Evolutionary conservation across 768 basidiomycete genomes (phyloP).

Genomic region (Termitomyces sp.): DNA sequence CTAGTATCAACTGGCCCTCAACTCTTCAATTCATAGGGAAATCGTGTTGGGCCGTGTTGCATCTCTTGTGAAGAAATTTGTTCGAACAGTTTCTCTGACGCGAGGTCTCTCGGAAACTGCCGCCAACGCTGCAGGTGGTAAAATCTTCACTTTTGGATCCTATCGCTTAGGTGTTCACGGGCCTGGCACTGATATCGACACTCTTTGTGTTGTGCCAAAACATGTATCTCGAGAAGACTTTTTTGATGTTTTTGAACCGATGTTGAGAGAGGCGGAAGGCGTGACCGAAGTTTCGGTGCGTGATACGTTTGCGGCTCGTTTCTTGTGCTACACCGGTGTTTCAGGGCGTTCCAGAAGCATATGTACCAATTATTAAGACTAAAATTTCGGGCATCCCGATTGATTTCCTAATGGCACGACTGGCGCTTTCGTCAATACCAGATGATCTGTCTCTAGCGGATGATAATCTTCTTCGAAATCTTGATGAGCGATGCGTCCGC

Average conservation of each 20-base stretch:
- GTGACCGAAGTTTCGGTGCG: conserved; percentile 86
- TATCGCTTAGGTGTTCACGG: conserved; percentile 97
- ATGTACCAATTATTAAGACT: conserved; percentile 90
- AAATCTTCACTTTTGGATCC: conserved; percentile 98
- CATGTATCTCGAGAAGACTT: conserved; percentile 96
- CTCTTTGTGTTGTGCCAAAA: conserved; percentile 95
- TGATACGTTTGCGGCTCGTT: conserved; percentile 11
- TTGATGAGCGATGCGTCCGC: conserved; percentile 92
- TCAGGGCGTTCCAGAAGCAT: conserved; percentile 95
- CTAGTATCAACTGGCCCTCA: conserved; percentile 9
- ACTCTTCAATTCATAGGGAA: conserved; percentile 54
- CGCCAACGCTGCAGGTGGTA: conserved; percentile 88
- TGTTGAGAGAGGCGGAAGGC: conserved; percentile 81
- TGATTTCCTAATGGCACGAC: conserved; percentile 90
- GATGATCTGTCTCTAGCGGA: conserved; percentile 88
- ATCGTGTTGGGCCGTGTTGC: conserved; percentile 87
- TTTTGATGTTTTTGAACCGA: conserved; percentile 84
- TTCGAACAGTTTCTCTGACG: conserved; percentile 70
- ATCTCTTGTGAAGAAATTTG: conserved; percentile 89
- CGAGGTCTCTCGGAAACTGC: conserved; percentile 85
- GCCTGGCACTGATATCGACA: conserved; percentile 95
- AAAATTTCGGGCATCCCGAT: conserved; percentile 90
- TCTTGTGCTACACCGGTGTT: background rate
- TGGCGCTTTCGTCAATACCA: conserved; percentile 82
- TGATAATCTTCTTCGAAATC: conserved; percentile 84